Base-by-base conservation (phyloP, 148 eudicot species). In the Vaccinium macrocarpon region DNA sequence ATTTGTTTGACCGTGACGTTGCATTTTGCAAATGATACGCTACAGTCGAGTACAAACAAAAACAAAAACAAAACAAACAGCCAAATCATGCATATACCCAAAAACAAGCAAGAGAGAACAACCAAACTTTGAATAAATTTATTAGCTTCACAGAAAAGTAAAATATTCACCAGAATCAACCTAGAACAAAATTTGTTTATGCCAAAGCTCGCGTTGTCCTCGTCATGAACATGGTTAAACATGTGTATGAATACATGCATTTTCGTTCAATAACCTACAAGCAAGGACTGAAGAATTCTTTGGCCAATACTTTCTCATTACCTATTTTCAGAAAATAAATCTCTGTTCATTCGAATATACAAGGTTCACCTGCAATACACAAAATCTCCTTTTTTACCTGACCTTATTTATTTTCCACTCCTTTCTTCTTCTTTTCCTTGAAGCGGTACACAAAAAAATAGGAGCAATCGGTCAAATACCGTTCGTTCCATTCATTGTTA, bases 401-500 rank as follows among this genome's bases (percentile, higher is more conserved):
- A 21, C 5, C 57, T 48, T 12, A 59, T 49, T n/a, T 23, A 19
- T n/a, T 77, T 48, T 76, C 0, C 51, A 78, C 27, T 13, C 5
- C 1, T 35, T 25, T 14, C 23, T 74, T 18, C 8, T 5, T 78
- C 12, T 62, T 11, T 61, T 27, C 42, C 15, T 11, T 57, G 7
- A 1, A 1, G 15, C 19, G 35, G 57, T 55, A 4, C 15, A 9
- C 8, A 32, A 76, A 57, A 81, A 25, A 74, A 59, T 27, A 81
- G 57, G 1, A n/a, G 16, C 19, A 19, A 42, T 35, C 6, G 49
- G 50, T 85, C 73, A 82, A 66, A 23, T 50, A 76, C 75, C 79
- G 46, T 53, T 51, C 8, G 76, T 57, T 86, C 59, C 78, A 71
- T 64, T 56, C 4, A 62, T 51, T 84, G 82, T 87, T 59, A 19